A percentile compares a stretch with the other conserved stretches of the same genome.
These are phyloP conservation scores for Aspergillus ruber DNA, from an alignment of 2,329 filamentous ascomycete genomes.

Conservation along the genomic window DNA sequence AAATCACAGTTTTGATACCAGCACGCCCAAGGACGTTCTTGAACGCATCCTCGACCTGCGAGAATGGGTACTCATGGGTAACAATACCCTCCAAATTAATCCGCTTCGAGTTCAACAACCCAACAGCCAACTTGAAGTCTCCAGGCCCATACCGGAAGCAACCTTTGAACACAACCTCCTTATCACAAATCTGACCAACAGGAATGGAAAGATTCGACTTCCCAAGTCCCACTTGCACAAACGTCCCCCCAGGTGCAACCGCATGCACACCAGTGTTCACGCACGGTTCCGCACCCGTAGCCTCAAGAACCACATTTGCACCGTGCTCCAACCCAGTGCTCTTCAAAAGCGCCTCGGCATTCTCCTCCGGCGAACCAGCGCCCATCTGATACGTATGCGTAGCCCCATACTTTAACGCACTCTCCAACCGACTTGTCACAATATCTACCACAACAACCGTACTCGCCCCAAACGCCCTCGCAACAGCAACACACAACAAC, in stretches of 20 bases:
- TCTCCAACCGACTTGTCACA: slow-evolving; percentile 55
- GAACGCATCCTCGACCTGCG: slow-evolving; percentile 75
- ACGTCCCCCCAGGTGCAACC: slow-evolving; percentile 62
- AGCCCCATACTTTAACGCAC: slow-evolving; percentile 61
- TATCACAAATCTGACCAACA: slow-evolving; percentile 74
- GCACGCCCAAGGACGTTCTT: slow-evolving; percentile 72
- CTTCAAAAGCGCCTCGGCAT: slow-evolving; percentile 59
- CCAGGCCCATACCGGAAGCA: slow-evolving; percentile 81
- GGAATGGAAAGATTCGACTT: slow-evolving; percentile 60
- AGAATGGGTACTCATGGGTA: slow-evolving; percentile 66
- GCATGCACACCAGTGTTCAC: slow-evolving; percentile 65
- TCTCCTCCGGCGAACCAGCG: slow-evolving; percentile 57
- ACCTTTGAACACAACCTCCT: slow-evolving; percentile 76
- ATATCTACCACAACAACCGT: slow-evolving; percentile 79
- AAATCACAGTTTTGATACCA: slow-evolving; percentile 39
- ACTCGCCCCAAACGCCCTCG: slow-evolving; percentile 68
- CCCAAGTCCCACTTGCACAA: slow-evolving; percentile 82
- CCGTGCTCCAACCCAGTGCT: slow-evolving; percentile 55
- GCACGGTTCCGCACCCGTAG: slow-evolving; percentile 65
- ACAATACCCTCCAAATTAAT: slow-evolving; percentile 71
- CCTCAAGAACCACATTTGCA: slow-evolving; percentile 70
- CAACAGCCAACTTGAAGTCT: slow-evolving; percentile 74
- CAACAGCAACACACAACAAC: slow-evolving; percentile 75
- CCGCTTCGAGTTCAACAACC: slow-evolving; percentile 56
- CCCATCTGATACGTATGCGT: slow-evolving; percentile 51